Conservation (phyloP, 257 asterid species). For the Cordia subcordata region DNA sequence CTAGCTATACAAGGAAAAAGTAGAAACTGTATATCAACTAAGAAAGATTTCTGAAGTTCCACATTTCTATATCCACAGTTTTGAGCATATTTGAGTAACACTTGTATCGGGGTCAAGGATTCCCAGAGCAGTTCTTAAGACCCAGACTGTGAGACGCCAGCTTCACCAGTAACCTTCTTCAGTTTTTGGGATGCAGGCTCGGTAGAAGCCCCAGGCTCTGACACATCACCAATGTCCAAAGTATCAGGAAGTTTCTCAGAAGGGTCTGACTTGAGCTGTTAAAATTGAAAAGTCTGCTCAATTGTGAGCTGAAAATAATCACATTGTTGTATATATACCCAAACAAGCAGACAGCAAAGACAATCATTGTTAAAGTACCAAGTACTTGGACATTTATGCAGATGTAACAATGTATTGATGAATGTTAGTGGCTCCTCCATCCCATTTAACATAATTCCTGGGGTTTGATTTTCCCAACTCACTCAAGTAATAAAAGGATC, state of each 20-base stretch:
- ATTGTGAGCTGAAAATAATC: background rate
- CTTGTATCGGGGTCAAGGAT: background rate
- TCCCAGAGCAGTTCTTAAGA: background rate
- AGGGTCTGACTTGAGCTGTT: slow-evolving; percentile 40
- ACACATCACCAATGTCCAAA: slow-evolving; percentile 86
- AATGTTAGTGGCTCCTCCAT: no score
- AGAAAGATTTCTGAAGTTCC: background rate
- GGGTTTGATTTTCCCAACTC: no score
- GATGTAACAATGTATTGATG: no score
- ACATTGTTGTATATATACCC: no score
- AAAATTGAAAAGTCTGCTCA: background rate
- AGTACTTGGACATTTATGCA: no score
- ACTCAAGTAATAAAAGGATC: no score
- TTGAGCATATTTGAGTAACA: no score
- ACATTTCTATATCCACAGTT: background rate
- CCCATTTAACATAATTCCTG: no score
- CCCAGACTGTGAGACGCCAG: slow-evolving; percentile 53
- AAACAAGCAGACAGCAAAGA: no score
- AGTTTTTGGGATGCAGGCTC: slow-evolving; percentile 21
- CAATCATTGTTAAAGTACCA: no score
- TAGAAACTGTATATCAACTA: background rate
- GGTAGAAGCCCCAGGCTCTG: slow-evolving; percentile 32
- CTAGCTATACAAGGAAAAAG: background rate
- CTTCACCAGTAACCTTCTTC: slow-evolving; percentile 28
- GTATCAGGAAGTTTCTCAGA: slow-evolving; percentile 70